Percentiles rank a stretch among this genome's conserved stretches.
Conservation (phyloP, 2,329 filamentous ascomycete genomes). For the Xylariaceae sp. region DNA sequence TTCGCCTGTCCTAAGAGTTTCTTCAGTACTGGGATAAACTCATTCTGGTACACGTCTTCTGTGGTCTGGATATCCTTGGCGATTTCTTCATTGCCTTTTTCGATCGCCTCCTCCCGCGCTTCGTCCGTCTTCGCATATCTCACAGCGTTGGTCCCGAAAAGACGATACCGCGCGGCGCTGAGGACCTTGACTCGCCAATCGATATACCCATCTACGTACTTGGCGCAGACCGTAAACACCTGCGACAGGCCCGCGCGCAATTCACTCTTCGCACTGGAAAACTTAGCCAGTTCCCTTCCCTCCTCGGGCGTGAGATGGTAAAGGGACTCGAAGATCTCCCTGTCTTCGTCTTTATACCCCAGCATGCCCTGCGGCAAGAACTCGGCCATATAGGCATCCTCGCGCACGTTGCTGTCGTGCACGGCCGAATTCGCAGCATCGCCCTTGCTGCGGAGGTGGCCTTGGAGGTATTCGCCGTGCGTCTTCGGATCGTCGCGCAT, state of each 20-base stretch:
- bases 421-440: conserved; percentile 4
- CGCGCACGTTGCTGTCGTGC: conserved; percentile 8
- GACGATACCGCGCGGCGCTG: not conserved
- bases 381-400: conserved; percentile 3
- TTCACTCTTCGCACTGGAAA: not conserved
- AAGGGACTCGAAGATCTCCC: not conserved
- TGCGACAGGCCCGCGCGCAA: conserved; percentile 1
- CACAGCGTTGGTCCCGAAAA: not conserved
- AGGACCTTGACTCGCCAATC: conserved; percentile 9
- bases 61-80: not conserved
- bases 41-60: not conserved
- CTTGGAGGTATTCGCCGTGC: not conserved
- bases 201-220: conserved; percentile 4
- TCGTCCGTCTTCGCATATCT: not conserved
- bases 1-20: not conserved
- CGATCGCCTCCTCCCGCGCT: not conserved
- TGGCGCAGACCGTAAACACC: conserved; percentile 1
- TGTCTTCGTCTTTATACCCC: not conserved
- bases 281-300: not conserved
- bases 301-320: conserved; percentile 10
- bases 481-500: conserved; percentile 4
- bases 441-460: not conserved
- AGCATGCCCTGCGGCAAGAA: not conserved
- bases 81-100: not conserved
- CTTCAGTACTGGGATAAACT: not conserved